Evolutionary conservation across 2,329 filamentous ascomycete genomes (phyloP).

Genomic region (Neodidymelliopsis sp.): DNA sequence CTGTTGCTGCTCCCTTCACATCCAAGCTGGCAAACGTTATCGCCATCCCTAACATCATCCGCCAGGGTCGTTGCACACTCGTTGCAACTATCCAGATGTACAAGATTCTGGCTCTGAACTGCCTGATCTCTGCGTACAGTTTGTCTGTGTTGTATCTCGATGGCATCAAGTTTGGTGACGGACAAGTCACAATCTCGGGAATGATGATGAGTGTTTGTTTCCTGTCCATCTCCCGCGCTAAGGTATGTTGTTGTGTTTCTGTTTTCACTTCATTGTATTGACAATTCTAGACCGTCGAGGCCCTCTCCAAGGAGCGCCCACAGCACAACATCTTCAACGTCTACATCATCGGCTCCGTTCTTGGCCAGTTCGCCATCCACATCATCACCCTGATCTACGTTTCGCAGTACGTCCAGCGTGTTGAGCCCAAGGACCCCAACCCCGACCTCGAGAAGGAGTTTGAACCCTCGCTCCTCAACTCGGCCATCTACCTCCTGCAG

Average conservation of each 20-base stretch:
- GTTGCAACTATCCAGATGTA: constrained; percentile 99
- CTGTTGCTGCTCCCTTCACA: constrained; percentile 95
- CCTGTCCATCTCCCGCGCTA: constrained; percentile 96
- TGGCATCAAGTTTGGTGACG: constrained; percentile 98
- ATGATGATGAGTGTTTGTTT: constrained; percentile 99
- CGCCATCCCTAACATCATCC: constrained; percentile 97
- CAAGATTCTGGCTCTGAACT: constrained; percentile 98
- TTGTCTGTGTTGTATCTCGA: constrained; percentile 95
- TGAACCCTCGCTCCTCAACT: constrained; percentile 90
- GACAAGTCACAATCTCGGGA: constrained; percentile 96
- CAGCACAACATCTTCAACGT: constrained; percentile 99
- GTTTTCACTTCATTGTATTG: constrained; percentile 27
- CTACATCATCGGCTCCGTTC: constrained; percentile 97
- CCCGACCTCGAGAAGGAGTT: constrained; percentile 97
- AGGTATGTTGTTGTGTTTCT: constrained; percentile 59
- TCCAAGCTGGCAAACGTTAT: constrained; percentile 97
- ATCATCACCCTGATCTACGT: constrained; percentile 95
- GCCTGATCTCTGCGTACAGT: constrained; percentile 96
- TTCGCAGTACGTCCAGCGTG: constrained; percentile 82
- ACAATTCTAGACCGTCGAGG: constrained; percentile 76
- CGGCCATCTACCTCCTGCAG: constrained; percentile 94
- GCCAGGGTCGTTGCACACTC: constrained; percentile 94
- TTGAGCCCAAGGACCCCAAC: constrained; percentile 73
- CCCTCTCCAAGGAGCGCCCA: constrained; percentile 92
- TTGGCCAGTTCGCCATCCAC: constrained; percentile 96